Conservation (phyloP, 768 basidiomycete species). For the Terana coerulea region DNA sequence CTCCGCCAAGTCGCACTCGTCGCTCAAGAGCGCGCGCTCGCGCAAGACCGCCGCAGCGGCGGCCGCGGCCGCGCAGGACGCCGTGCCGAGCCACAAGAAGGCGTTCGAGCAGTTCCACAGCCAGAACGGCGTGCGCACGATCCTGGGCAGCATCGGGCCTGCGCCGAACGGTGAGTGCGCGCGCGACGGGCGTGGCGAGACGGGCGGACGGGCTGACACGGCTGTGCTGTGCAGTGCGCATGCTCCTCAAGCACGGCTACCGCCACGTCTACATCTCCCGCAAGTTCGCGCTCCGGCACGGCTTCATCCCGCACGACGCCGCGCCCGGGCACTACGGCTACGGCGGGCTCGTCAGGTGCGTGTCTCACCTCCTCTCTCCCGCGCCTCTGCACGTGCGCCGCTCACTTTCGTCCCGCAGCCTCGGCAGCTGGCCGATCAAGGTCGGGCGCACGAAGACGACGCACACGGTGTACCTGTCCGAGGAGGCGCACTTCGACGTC, state of each 20-base stretch:
- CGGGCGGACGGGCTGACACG: too few relatives aligned
- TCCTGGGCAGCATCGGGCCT: slow-evolving; percentile 88
- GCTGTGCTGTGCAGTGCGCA: slow-evolving; percentile 69
- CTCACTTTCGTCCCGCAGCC: slow-evolving; percentile 27
- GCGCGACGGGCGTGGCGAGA: too few relatives aligned
- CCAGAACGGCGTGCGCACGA: slow-evolving; percentile 91
- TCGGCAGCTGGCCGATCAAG: slow-evolving; percentile 87
- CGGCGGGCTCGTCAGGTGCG: slow-evolving; percentile 70
- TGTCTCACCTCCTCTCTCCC: slow-evolving; percentile 1
- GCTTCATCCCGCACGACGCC: slow-evolving; percentile 84
- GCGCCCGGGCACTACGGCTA: slow-evolving; percentile 94
- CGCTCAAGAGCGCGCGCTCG: slow-evolving; percentile 33
- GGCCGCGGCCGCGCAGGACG: slow-evolving; percentile 44
- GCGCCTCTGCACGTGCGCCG: too few relatives aligned
- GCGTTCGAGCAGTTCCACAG: slow-evolving; percentile 84
- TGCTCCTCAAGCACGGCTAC: slow-evolving; percentile 91
- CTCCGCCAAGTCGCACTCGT: slow-evolving; percentile 25
- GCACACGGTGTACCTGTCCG: slow-evolving; percentile 77
- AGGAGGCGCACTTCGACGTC: slow-evolving; percentile 95
- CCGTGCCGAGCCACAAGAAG: slow-evolving; percentile 61
- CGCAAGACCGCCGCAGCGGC: slow-evolving; percentile 35
- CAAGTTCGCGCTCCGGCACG: slow-evolving; percentile 83
- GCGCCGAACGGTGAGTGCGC: slow-evolving; percentile 68
- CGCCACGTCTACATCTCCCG: slow-evolving; percentile 94
- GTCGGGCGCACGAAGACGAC: slow-evolving; percentile 36